Evolutionary conservation across 805 yeast species (phyloP).

Genomic region (Kodamaea neixiangensis): DNA sequence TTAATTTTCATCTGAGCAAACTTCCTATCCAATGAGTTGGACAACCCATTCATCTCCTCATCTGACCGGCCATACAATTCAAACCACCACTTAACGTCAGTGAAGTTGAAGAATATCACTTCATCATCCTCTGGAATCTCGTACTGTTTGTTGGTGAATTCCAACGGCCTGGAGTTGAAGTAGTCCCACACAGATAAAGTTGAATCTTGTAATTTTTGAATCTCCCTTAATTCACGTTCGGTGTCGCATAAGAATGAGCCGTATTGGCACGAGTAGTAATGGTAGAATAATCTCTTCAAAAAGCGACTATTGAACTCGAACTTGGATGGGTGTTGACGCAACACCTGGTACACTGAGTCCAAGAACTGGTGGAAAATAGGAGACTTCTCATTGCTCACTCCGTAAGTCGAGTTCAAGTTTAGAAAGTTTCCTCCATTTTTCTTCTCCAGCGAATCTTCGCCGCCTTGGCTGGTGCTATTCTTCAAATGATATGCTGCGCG

Average conservation of each 20-base stretch:
- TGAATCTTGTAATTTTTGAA: constrained; percentile 37
- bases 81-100: constrained; percentile 83
- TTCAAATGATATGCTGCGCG: constrained; percentile 44
- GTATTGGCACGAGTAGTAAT: constrained; percentile 89
- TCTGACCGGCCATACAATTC: constrained; percentile 78
- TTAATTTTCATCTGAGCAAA: constrained; percentile 38
- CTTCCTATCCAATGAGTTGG: constrained; percentile 41
- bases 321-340: constrained; percentile 63
- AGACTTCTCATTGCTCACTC: constrained; percentile 50
- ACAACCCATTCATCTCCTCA: constrained; percentile 49
- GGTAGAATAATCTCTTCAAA: constrained; percentile 80
- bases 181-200: constrained; percentile 94
- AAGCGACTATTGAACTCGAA: constrained; percentile 92
- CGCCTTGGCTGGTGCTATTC: constrained; percentile 34
- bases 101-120: constrained; percentile 60
- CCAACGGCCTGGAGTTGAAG: constrained; percentile 70
- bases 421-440: constrained; percentile 23
- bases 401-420: constrained; percentile 32
- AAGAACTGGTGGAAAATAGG: constrained; percentile 94
- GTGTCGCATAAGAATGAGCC: constrained; percentile 83
- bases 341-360: constrained; percentile 83
- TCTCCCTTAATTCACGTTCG: constrained; percentile 57
- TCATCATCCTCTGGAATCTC: constrained; percentile 25
- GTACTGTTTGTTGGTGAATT: constrained; percentile 62
- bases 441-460: constrained; percentile 20